Evolutionary conservation across 805 yeast species (phyloP).

Genomic region (Trichomonascus vanleenenianus): DNA sequence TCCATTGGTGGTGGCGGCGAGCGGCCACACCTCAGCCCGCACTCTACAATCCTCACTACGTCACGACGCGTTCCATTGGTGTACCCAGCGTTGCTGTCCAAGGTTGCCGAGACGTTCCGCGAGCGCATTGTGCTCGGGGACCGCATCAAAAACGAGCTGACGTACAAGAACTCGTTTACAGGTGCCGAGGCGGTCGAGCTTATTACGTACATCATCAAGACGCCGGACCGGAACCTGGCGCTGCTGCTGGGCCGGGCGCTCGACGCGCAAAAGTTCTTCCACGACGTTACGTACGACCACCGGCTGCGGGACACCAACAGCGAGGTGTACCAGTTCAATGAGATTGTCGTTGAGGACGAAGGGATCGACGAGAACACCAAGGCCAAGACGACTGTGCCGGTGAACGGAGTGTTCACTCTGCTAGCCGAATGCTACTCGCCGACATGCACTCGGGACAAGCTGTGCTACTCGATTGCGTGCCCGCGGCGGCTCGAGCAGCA

Average conservation of each 20-base stretch:
- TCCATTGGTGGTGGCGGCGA: neutral
- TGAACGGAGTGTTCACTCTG: constrained; percentile 88
- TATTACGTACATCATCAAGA: constrained; percentile 76
- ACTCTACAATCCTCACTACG: constrained; percentile 41
- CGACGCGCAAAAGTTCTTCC: constrained; percentile 90
- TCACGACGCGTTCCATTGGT: constrained; percentile 55
- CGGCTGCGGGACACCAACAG: constrained; percentile 77
- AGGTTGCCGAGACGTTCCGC: constrained; percentile 72
- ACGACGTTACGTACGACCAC: constrained; percentile 93
- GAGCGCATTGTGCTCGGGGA: constrained; percentile 65
- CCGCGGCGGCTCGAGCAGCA: constrained; percentile 95
- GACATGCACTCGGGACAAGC: constrained; percentile 79
- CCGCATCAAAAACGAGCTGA: constrained; percentile 81
- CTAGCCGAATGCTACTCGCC: constrained; percentile 95
- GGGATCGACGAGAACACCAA: constrained; percentile 2
- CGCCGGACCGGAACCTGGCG: constrained; percentile 88
- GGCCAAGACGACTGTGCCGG: constrained; percentile 24
- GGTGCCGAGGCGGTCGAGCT: constrained; percentile 92
- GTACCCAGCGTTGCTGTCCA: constrained; percentile 83
- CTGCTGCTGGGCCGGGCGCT: constrained; percentile 80
- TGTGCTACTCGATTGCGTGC: constrained; percentile 94
- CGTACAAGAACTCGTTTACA: constrained; percentile 87
- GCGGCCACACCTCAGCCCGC: neutral
- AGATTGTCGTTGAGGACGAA: constrained; percentile 18
- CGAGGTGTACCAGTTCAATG: constrained; percentile 75